Conservation (phyloP, 225 moss, liverwort and hornwort genomes). For the Physcomitrium patens region DNA sequence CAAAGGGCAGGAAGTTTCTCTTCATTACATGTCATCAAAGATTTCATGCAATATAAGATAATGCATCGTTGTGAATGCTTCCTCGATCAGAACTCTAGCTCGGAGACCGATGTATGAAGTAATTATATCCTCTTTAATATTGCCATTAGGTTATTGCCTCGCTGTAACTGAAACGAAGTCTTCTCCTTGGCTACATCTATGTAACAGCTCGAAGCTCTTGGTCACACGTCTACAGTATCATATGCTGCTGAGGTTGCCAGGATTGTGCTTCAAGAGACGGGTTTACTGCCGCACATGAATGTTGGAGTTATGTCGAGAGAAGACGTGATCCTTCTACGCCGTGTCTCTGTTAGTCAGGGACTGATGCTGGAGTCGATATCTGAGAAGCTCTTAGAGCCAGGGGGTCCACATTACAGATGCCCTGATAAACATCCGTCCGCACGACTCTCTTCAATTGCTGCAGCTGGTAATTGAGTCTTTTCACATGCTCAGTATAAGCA, state of each 20-base stretch:
- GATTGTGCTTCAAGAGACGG: conserved; percentile 75
- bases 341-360: conserved; percentile 85
- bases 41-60: conserved; percentile 6
- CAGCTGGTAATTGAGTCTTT: conserved; percentile 63
- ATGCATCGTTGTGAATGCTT: conserved; percentile 6
- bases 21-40: conserved; percentile 15
- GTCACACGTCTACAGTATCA: conserved; percentile 71
- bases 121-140: conserved; percentile 4
- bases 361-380: conserved; percentile 91
- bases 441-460: conserved; percentile 79
- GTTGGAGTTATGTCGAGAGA: conserved; percentile 80
- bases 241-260: conserved; percentile 78
- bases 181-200: conserved; percentile 29
- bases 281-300: conserved; percentile 87
- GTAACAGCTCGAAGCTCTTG: conserved; percentile 71
- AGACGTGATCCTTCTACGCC: conserved; percentile 70
- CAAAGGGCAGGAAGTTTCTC: conserved; percentile 5
- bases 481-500: conserved; percentile 10
- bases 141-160: conserved; percentile 8
- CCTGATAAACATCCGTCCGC: conserved; percentile 77
- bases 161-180: conserved; percentile 20
- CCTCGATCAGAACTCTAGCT: neutral
- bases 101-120: conserved; percentile 9
- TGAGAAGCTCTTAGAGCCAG: conserved; percentile 69
- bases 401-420: conserved; percentile 85